phyloP scores from a whole-genome alignment of 2,329 filamentous ascomycete species.

The Phoma sp. region DNA sequence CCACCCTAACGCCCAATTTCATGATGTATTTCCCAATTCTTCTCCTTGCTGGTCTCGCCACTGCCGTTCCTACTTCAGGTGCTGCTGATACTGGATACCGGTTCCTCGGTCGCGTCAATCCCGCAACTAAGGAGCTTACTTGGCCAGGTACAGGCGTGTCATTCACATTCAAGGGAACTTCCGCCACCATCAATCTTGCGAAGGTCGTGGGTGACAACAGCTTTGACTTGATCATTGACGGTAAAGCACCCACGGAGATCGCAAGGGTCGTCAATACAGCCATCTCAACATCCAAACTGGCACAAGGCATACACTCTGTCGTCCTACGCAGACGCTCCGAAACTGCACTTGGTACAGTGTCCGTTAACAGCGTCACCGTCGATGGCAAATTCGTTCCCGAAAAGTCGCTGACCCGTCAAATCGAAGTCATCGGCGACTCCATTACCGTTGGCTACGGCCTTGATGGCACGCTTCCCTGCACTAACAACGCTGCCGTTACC shows the following conservation, averaged over 20 bases:
- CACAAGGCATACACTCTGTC: slow-evolving; percentile 47
- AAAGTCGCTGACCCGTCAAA: slow-evolving; percentile 41
- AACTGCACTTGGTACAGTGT: slow-evolving; percentile 44
- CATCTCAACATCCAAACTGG: slow-evolving; percentile 41
- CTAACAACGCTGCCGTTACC: slow-evolving; percentile 50
- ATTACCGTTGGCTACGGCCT: slow-evolving; percentile 57
- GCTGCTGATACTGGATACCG: slow-evolving; percentile 13
- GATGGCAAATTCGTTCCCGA: slow-evolving; percentile 38
- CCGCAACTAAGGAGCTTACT: slow-evolving; percentile 53
- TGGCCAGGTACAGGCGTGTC: slow-evolving; percentile 55
- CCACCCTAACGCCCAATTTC: not conserved
- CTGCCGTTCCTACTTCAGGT: slow-evolving; percentile 4
- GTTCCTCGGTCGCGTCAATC: slow-evolving; percentile 53
- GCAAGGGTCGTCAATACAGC: slow-evolving; percentile 40
- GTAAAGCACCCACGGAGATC: slow-evolving; percentile 28
- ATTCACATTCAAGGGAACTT: slow-evolving; percentile 53
- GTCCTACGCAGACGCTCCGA: slow-evolving; percentile 52
- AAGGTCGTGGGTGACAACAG: slow-evolving; percentile 45
- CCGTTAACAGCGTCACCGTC: slow-evolving; percentile 35
- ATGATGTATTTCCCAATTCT: slow-evolving; percentile 8
- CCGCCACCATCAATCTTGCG: slow-evolving; percentile 47
- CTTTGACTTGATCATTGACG: slow-evolving; percentile 47
- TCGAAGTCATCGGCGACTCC: slow-evolving; percentile 57
- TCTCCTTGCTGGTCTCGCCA: slow-evolving; percentile 4
- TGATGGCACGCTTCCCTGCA: slow-evolving; percentile 52